These are phyloP conservation scores for Fusarium verticillioides DNA, from an alignment of 2,329 filamentous ascomycete species.

Conservation along the genomic window DNA sequence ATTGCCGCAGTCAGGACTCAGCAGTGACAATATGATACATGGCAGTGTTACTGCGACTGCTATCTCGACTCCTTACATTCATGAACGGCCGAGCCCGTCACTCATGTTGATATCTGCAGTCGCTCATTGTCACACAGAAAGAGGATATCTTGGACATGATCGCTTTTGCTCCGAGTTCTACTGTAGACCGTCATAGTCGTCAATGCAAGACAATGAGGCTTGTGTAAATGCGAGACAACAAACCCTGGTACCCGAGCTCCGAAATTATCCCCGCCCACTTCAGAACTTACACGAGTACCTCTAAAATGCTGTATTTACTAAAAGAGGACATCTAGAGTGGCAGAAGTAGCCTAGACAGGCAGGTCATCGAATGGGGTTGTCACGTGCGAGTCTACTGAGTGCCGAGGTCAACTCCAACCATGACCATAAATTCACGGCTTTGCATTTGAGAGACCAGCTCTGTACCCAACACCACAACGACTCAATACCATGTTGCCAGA, in stretches of 20 bases:
- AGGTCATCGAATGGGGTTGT: fast-evolving
- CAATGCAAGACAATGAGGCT: not conserved
- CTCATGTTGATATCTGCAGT: not conserved
- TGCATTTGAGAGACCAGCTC: fast-evolving
- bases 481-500: not conserved
- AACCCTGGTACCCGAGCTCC: fast-evolving
- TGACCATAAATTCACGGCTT: not conserved
- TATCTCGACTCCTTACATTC: not conserved
- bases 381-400: not conserved
- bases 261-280: fast-evolving
- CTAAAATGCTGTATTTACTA: fast-evolving
- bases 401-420: not conserved
- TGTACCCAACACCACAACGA: fast-evolving
- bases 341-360: not conserved
- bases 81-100: fast-evolving
- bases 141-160: fast-evolving
- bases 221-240: not conserved
- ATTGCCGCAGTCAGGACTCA: too few relatives aligned
- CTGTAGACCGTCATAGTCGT: fast-evolving
- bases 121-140: not conserved
- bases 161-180: fast-evolving
- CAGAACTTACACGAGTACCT: fast-evolving
- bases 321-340: too few relatives aligned
- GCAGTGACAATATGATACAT: not conserved
- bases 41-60: fast-evolving